Conservation (phyloP, 768 basidiomycete species). For the Pleurotus tuber-regium region DNA sequence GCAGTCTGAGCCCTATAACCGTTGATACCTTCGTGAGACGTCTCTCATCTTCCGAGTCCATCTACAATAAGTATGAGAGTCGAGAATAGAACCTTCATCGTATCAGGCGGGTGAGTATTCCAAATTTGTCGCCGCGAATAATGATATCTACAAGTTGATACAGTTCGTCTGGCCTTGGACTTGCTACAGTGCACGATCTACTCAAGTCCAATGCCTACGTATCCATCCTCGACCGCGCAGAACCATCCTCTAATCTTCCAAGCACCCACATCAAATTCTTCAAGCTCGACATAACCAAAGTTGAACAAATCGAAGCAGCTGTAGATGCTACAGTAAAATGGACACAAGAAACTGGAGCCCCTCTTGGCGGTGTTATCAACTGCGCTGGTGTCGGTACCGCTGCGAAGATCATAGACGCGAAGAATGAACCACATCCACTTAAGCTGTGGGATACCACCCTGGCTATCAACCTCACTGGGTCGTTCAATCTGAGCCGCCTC, state of each 20-base stretch:
- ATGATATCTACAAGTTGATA: no score
- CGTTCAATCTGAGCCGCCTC: constrained; percentile 57
- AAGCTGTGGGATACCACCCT: constrained; percentile 52
- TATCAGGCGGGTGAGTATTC: constrained; percentile 53
- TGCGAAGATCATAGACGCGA: constrained; percentile 41
- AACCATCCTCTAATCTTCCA: constrained; percentile 27
- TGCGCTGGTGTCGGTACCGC: constrained; percentile 51
- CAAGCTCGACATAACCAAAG: constrained; percentile 38
- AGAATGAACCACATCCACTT: constrained; percentile 44
- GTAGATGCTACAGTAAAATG: constrained; percentile 38
- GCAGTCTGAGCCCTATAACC: background rate
- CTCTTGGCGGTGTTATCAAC: constrained; percentile 59
- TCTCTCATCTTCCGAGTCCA: background rate
- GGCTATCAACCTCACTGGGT: constrained; percentile 54
- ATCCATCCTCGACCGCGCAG: constrained; percentile 49
- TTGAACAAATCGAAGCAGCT: constrained; percentile 34
- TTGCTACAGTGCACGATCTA: constrained; percentile 48
- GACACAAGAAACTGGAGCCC: constrained; percentile 37
- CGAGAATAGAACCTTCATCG: constrained; percentile 50
- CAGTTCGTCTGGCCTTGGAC: constrained; percentile 58
- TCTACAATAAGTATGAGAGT: constrained; percentile 39
- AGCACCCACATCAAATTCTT: constrained; percentile 33
- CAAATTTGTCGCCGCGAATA: background rate
- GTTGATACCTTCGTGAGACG: background rate
- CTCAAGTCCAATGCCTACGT: constrained; percentile 41